Conservation (phyloP, 1,284 basidiomycete genomes). For the Tylopilus sp. region DNA sequence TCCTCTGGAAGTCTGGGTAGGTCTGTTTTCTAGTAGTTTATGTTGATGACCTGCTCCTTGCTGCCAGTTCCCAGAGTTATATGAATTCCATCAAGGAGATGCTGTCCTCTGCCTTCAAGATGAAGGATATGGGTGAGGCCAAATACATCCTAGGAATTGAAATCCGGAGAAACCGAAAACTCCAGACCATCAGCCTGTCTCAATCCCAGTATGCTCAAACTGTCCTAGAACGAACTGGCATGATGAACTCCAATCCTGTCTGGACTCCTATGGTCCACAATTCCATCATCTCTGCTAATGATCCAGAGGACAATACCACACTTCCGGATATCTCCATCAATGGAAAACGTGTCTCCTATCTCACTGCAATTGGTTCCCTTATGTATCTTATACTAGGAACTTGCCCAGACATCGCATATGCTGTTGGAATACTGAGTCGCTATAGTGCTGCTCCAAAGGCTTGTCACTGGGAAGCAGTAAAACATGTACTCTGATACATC, state of each 20-base stretch:
- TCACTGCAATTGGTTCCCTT: background rate
- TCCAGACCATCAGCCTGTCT: no score
- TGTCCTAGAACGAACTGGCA: background rate
- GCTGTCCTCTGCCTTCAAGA: no score
- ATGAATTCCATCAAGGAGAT: background rate
- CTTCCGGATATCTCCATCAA: background rate
- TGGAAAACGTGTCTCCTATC: background rate
- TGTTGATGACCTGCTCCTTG: background rate
- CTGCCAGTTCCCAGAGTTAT: background rate
- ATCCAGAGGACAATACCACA: accelerated
- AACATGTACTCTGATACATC: background rate
- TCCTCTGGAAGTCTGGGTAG: background rate
- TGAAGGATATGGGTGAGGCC: background rate
- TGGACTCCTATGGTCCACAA: slow-evolving; percentile 1
- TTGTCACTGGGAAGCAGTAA: slow-evolving; percentile 1
- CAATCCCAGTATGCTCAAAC: slow-evolving; percentile 2
- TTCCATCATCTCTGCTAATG: background rate
- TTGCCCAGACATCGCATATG: background rate
- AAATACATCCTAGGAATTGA: background rate
- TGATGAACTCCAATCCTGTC: background rate
- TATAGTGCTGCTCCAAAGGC: background rate
- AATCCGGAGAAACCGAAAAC: background rate
- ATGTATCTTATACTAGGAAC: slow-evolving; percentile 6
- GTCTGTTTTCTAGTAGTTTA: no score
- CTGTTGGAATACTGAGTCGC: background rate